Base-by-base conservation (phyloP, 257 asterid species). In the Capsicum baccatum region DNA sequence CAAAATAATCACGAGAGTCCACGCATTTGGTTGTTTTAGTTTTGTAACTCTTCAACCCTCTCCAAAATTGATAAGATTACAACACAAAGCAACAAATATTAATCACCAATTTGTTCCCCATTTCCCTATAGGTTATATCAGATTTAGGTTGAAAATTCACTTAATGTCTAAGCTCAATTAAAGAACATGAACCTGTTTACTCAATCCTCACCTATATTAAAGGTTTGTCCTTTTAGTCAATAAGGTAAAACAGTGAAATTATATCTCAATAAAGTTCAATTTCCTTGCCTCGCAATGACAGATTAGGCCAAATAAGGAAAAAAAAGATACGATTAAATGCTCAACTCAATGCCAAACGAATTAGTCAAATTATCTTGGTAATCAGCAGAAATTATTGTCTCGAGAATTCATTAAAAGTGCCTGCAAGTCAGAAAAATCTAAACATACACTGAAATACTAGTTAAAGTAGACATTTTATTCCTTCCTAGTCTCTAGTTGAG, bases 61-160 rank as follows among this genome's bases (percentile, higher is more conserved):
- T 78, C 64, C 64, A 78, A 78, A 76, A 78, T 54, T 54, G 48
- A 14, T 26, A 26, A 26, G 63, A 78, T 54, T 78, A 10, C 26
- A 15, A 76, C 26, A 8, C 14, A 10, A 78, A 78, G 64, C 50
- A 78, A 52, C 50, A 26, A 71, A 33, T 33, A 52, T 33, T 37
- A 19, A 7, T 69, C 33, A 16, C 14, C 54, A 14, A 69, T 39
- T 39, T 39, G 26, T 39, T 69, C 78, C 54, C 54, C n/a, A 69
- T 78, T 55, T 78, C 64, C 81, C 47, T 13, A 26, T 50, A 21
- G 54, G 16, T 54, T 52, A 52, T 76, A 15, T 54, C 9, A 76
- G 63, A 76, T 76, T 54, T 78, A 78, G 64, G 64, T 78, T 78
- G 81, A 76, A 76, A 14, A 12, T 33, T 78, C 81, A 26, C 48